A percentile compares a stretch with the other conserved stretches of the same genome.
phyloP scores from a whole-genome alignment of 352 stramenopile genomes.

The Pythium phragmiticola region DNA sequence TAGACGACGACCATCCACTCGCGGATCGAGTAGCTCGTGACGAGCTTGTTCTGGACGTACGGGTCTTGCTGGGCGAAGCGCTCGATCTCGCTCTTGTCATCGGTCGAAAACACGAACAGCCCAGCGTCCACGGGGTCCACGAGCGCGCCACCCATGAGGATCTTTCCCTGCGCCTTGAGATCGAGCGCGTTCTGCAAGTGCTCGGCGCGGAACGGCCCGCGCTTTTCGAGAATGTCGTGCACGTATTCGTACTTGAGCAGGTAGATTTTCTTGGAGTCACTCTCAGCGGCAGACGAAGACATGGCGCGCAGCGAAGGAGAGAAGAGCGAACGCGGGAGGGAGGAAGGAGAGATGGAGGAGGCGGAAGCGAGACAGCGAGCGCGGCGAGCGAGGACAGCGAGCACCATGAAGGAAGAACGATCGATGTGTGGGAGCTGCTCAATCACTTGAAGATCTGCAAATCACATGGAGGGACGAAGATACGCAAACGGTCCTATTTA shows the following conservation, averaged over 20 bases:
- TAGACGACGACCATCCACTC: conserved; percentile 75
- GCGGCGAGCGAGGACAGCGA: conserved; percentile 16
- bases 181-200: conserved; percentile 52
- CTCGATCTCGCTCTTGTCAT: conserved; percentile 54
- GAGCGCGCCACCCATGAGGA: conserved; percentile 74
- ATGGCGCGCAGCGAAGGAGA: conserved; percentile 28
- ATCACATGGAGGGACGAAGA: neutral
- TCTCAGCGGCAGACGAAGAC: conserved; percentile 26
- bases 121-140: conserved; percentile 57
- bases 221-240: conserved; percentile 71
- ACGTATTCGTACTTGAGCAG: conserved; percentile 77
- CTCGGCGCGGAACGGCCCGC: conserved; percentile 61
- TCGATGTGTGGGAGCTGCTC: neutral
- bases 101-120: conserved; percentile 65
- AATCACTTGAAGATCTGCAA: conserved; percentile 4
- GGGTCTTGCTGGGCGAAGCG: conserved; percentile 66
- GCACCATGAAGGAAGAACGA: conserved; percentile 11
- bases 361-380: conserved; percentile 4
- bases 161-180: conserved; percentile 53
- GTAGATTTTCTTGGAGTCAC: conserved; percentile 58
- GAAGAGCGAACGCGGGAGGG: conserved; percentile 5
- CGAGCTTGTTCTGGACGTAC: conserved; percentile 74
- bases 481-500: conserved; percentile 7
- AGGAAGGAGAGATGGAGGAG: conserved; percentile 1
- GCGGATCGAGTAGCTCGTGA: conserved; percentile 63